These are phyloP conservation scores for Croton setiger DNA, from an alignment of 441 rosid species.

Conservation along the genomic window DNA sequence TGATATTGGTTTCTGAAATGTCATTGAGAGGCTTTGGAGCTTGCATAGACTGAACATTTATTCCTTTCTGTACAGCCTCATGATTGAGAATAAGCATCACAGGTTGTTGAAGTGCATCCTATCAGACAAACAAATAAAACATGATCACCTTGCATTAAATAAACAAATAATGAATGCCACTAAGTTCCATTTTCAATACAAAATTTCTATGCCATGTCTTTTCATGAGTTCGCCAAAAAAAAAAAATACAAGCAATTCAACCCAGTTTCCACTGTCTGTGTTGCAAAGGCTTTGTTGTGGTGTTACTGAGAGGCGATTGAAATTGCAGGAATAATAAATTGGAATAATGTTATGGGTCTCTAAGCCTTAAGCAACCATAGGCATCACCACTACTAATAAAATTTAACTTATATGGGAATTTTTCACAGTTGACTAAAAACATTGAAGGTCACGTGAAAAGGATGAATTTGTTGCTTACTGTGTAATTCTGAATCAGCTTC, in stretches of 20 bases:
- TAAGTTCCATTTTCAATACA: neutral
- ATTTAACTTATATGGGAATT: neutral
- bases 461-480: constrained; percentile 44
- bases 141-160: neutral
- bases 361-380: neutral
- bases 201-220: neutral
- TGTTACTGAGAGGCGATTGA: neutral
- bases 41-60: constrained; percentile 35
- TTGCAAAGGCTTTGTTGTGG: neutral
- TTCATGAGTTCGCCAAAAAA: neutral
- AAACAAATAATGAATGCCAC: neutral
- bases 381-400: neutral
- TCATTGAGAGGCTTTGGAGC: constrained; percentile 36
- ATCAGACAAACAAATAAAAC: constrained; percentile 24
- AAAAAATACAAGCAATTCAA: neutral
- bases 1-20: constrained; percentile 36
- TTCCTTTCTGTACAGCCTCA: constrained; percentile 44
- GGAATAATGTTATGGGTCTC: neutral
- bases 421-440: neutral
- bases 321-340: neutral
- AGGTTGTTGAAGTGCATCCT: constrained; percentile 78
- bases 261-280: neutral
- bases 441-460: neutral
- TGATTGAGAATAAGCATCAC: constrained; percentile 62
- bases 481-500: constrained; percentile 75